Evolutionary conservation across 179 eudicot genomes (phyloP).

Genomic region (Pouteria campechiana): DNA sequence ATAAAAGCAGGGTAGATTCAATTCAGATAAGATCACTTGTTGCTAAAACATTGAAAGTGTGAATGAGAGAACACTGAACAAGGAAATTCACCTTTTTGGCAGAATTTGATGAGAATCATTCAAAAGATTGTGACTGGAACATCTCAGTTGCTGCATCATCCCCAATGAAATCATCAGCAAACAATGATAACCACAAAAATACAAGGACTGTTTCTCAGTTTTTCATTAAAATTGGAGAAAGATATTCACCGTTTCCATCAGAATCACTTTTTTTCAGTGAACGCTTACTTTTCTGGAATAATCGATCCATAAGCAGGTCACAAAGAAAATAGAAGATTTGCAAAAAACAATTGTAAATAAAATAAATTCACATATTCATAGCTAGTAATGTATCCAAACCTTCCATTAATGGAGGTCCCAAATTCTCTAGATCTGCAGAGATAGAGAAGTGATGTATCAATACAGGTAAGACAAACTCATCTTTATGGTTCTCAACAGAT

Average conservation of each 20-base stretch:
- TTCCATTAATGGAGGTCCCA: conserved; percentile 63
- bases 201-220: no score
- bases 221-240: not conserved
- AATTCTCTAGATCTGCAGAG: conserved; percentile 39
- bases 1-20: no score
- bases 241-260: conserved; percentile 51
- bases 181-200: not conserved
- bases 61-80: not conserved
- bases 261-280: conserved; percentile 18
- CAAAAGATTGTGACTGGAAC: conserved; percentile 23
- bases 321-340: not conserved
- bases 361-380: conserved; percentile 29
- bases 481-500: no score
- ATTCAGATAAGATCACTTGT: no score
- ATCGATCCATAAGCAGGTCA: not conserved
- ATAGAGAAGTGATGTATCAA: conserved; percentile 2
- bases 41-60: no score
- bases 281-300: conserved; percentile 28
- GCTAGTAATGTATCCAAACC: conserved; percentile 54
- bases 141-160: conserved; percentile 32
- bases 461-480: not conserved
- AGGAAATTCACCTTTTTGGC: conserved; percentile 35
- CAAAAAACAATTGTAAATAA: conserved; percentile 5
- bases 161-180: conserved; percentile 1
- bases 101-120: conserved; percentile 42